A percentile compares a stretch with the other conserved stretches of the same genome.
phyloP scores from a whole-genome alignment of 2,329 filamentous ascomycete genomes.

The Alternaria postmessia region DNA sequence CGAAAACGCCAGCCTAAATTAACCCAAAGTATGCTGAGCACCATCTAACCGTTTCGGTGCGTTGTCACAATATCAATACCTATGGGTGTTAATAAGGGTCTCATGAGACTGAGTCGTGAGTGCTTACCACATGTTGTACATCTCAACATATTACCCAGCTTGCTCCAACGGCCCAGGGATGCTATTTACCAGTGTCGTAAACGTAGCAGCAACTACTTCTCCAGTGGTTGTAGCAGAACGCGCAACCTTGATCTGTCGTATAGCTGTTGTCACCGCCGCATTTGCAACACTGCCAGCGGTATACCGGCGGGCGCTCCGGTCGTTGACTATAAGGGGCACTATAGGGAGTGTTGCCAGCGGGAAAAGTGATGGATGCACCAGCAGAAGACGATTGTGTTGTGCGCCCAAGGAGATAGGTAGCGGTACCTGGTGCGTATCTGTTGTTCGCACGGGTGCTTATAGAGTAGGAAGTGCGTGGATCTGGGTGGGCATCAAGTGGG shows the following conservation, averaged over 20 bases:
- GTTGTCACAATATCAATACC: neutral
- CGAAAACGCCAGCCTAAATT: neutral
- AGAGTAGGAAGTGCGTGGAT: neutral
- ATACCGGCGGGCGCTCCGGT: neutral
- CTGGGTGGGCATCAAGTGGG: neutral
- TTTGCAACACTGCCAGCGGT: constrained; percentile 8
- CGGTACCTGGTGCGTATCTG: neutral
- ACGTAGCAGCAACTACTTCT: neutral
- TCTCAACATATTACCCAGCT: neutral
- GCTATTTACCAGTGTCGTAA: neutral
- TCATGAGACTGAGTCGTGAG: neutral
- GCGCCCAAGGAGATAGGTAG: neutral
- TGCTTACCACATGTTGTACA: neutral
- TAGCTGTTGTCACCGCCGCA: constrained; percentile 5
- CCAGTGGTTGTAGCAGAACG: constrained; percentile 2
- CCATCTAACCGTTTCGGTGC: neutral
- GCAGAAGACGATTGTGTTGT: neutral
- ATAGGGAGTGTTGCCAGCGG: neutral
- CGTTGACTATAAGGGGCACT: neutral
- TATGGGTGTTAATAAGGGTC: neutral
- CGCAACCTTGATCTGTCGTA: neutral
- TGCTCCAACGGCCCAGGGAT: neutral
- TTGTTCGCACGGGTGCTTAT: neutral
- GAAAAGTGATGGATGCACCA: neutral
- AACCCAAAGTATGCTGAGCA: neutral